These are phyloP conservation scores for Haberlea rhodopensis DNA, from an alignment of 257 asterid genomes.

Conservation along the genomic window DNA sequence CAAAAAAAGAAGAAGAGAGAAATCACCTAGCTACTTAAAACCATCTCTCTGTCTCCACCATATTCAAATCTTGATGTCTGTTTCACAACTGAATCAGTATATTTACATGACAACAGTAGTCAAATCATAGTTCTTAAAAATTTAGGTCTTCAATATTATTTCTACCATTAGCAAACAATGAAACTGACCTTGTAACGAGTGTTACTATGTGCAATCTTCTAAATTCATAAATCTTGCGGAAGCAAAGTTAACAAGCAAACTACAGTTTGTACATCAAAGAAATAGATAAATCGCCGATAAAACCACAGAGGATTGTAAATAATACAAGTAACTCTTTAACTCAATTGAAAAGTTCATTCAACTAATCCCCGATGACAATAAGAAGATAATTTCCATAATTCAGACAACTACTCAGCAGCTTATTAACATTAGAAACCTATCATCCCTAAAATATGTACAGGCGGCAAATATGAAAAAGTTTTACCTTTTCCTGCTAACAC, in stretches of 20 bases:
- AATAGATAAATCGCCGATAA: neutral
- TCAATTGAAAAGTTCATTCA: conserved; percentile 7
- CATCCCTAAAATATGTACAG: conserved; percentile 15
- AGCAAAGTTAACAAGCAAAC: neutral
- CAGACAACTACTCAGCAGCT: conserved; percentile 6
- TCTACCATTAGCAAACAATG: neutral
- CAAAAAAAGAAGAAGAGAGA: too few species aligned
- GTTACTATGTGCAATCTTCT: neutral
- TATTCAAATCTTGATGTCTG: neutral
- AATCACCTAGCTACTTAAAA: too few species aligned
- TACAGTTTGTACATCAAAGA: neutral
- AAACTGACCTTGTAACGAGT: conserved; percentile 4
- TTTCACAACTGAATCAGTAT: neutral
- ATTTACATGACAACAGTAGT: neutral
- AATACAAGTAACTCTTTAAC: too few species aligned
- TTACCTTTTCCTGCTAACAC: conserved; percentile 73
- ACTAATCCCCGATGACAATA: conserved; percentile 11
- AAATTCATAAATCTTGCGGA: neutral
- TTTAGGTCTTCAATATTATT: neutral
- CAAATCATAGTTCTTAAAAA: neutral
- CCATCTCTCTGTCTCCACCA: neutral
- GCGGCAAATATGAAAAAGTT: conserved; percentile 7
- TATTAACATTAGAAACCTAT: conserved; percentile 5
- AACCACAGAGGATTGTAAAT: neutral
- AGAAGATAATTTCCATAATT: conserved; percentile 11